These are phyloP conservation scores for Dendrobium catenatum DNA, from an alignment of 106 monocot species.

Conservation along the genomic window DNA sequence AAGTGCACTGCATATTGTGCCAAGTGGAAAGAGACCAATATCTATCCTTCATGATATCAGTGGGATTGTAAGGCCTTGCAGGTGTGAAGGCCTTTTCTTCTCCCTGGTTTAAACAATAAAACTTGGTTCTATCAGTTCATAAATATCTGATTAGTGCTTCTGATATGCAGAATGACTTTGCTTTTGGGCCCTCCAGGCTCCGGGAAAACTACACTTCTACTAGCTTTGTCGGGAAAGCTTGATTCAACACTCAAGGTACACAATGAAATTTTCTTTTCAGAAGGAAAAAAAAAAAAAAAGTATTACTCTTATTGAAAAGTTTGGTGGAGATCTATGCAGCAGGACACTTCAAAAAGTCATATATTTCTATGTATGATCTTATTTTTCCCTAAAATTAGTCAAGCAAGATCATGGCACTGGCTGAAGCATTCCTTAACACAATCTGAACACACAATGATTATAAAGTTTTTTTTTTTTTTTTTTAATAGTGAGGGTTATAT, in stretches of 20 bases:
- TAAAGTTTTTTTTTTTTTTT: no score
- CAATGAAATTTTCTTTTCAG: background rate
- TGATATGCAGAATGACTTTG: conserved; percentile 11
- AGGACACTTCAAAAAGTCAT: no score
- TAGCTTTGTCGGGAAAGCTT: conserved; percentile 13
- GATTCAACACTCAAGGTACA: conserved; percentile 9
- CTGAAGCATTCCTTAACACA: no score
- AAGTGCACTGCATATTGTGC: conserved; percentile 21
- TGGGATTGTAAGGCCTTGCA: conserved; percentile 11
- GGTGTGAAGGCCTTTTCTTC: background rate
- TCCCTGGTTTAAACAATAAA: background rate
- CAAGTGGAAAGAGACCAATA: conserved; percentile 21
- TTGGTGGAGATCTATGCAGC: no score
- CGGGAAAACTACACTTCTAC: conserved; percentile 14
- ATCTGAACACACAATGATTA: no score
- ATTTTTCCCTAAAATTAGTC: no score
- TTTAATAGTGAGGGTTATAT: no score
- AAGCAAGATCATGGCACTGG: no score
- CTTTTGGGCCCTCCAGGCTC: conserved; percentile 14
- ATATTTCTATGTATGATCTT: no score
- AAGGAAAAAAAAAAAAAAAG: no score
- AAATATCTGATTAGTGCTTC: background rate
- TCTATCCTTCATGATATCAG: conserved; percentile 21
- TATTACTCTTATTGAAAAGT: no score
- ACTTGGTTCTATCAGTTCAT: background rate